Percentiles rank a stretch among this genome's conserved stretches.
Conservation (phyloP, 2,329 filamentous ascomycete species). For the Alternaria panax region DNA sequence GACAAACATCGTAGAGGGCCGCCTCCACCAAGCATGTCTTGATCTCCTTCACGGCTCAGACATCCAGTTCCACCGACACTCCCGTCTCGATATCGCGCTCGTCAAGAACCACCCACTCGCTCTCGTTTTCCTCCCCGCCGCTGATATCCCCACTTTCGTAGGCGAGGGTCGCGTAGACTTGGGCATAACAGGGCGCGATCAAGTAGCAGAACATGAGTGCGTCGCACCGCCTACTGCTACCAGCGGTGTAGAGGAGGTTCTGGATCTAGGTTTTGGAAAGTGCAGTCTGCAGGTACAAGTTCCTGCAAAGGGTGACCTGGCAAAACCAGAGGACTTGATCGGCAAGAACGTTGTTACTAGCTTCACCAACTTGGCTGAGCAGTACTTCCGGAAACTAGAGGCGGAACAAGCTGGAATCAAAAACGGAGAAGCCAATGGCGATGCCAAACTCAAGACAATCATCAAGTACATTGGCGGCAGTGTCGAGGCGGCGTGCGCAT, state of each 20-base stretch:
- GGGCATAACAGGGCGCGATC: slow-evolving; percentile 92
- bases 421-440: slow-evolving; percentile 46
- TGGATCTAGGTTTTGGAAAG: slow-evolving; percentile 88
- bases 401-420: slow-evolving; percentile 50
- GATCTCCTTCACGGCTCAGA: slow-evolving; percentile 93
- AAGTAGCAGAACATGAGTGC: slow-evolving; percentile 89
- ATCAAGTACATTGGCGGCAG: slow-evolving; percentile 95
- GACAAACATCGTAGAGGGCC: slow-evolving; percentile 72
- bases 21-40: slow-evolving; percentile 84
- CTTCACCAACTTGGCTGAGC: slow-evolving; percentile 83
- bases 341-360: slow-evolving; percentile 95
- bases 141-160: slow-evolving; percentile 97
- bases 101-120: slow-evolving; percentile 97
- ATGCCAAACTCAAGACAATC: slow-evolving; percentile 76
- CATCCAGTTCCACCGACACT: slow-evolving; percentile 95
- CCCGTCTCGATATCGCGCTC: slow-evolving; percentile 93
- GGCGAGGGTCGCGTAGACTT: slow-evolving; percentile 92
- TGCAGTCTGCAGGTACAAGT: slow-evolving; percentile 98
- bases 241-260: slow-evolving; percentile 77
- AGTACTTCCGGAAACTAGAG: slow-evolving; percentile 86
- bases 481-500: slow-evolving; percentile 93
- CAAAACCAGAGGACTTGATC: slow-evolving; percentile 76
- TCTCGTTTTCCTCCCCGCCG: slow-evolving; percentile 94
- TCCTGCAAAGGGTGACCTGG: slow-evolving; percentile 79
- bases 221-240: slow-evolving; percentile 56